A percentile compares a stretch with the other conserved stretches of the same genome.
phyloP scores from a whole-genome alignment of 129 eudicot genomes.

The Chrysanthemum seticuspe region DNA sequence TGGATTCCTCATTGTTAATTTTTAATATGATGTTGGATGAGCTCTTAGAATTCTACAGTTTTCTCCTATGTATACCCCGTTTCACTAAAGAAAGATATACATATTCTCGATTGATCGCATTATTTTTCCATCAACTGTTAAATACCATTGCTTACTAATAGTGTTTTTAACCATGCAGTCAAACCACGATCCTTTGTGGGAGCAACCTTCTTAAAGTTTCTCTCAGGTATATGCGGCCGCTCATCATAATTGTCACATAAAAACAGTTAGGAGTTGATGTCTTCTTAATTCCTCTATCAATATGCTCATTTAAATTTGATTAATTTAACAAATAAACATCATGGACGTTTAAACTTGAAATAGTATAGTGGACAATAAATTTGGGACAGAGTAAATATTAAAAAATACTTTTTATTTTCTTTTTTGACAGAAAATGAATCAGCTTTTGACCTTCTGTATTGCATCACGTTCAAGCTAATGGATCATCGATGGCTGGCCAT shows the following conservation, averaged over 20 bases:
- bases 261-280: neutral
- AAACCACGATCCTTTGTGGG: conserved; percentile 80
- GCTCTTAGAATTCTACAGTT: neutral
- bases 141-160: conserved; percentile 10
- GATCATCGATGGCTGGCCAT: conserved; percentile 93
- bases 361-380: neutral
- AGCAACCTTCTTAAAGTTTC: conserved; percentile 84
- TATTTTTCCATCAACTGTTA: neutral
- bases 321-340: neutral
- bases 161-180: conserved; percentile 46
- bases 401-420: neutral
- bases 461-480: conserved; percentile 94
- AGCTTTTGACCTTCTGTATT: conserved; percentile 90
- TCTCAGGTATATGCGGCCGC: conserved; percentile 59
- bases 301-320: neutral
- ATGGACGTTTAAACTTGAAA: neutral
- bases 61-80: conserved; percentile 8
- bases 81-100: neutral
- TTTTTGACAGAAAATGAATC: conserved; percentile 70
- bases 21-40: neutral
- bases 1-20: conserved; percentile 2
- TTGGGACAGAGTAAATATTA: no score
- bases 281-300: neutral
- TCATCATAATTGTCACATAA: neutral
- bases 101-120: neutral